Evolutionary conservation across 2,329 filamentous ascomycete species (phyloP).

Genomic region (Sclerotinia subarctica): DNA sequence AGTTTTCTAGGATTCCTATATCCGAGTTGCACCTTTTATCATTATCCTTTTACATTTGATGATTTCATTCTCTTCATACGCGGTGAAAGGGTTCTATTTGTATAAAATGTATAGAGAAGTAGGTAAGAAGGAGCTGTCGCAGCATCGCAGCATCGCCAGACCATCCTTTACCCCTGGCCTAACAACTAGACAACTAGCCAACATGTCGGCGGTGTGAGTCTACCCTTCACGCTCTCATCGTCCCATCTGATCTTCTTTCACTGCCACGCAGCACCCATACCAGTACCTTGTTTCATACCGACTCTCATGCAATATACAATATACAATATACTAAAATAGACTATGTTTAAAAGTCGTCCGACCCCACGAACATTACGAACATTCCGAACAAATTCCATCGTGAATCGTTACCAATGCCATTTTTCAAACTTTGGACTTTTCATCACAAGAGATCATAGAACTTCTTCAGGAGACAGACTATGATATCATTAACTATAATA

Average conservation of each 20-base stretch:
- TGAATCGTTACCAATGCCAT: not conserved
- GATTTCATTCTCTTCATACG: too few relatives aligned
- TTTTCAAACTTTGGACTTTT: not conserved
- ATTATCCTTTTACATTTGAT: too few relatives aligned
- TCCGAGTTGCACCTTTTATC: not conserved
- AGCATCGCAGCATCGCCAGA: not conserved
- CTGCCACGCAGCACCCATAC: not conserved
- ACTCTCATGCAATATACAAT: not conserved
- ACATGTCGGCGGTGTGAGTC: too few relatives aligned
- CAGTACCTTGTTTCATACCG: not conserved
- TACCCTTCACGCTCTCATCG: not conserved
- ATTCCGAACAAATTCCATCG: not conserved
- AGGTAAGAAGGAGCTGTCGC: too few relatives aligned
- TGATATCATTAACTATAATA: slow-evolving; percentile 3
- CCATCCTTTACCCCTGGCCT: slow-evolving; percentile 3
- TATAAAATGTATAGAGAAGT: too few relatives aligned
- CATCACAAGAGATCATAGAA: not conserved
- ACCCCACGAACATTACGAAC: too few relatives aligned
- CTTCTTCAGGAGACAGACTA: not conserved
- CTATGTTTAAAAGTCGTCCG: not conserved
- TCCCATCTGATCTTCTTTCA: not conserved
- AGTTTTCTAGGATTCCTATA: not conserved
- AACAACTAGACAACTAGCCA: too few relatives aligned
- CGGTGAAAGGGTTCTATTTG: too few relatives aligned
- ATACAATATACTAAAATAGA: slow-evolving; percentile 1